Base-by-base conservation (phyloP, 169 alveolate species). In the Cryptosporidium xiaoi region DNA sequence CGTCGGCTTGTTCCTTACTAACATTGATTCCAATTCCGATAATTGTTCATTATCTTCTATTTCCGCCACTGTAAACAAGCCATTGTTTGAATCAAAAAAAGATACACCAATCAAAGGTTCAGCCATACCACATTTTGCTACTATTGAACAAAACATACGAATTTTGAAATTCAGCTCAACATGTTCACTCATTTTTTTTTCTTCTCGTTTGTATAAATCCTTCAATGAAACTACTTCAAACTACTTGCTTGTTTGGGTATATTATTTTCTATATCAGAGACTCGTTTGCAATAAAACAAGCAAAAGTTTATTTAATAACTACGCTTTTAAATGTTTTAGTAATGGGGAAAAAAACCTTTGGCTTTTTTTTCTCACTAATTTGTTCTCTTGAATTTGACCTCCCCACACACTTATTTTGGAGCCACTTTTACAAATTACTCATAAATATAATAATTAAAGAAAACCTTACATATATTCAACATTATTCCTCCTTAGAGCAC, bases 41-140 rank as follows among this genome's bases (percentile, higher is more conserved):
- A 77, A 62, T 40, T 77, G 87, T 3, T 77, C 87, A 62, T 77
- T 77, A 60, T 77, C 87, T 24, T 56, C 60, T 44, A 77, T 56
- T 34, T 36, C 66, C 2, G 65, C 24, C 27, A 77, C 77, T 13
- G 71, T 36, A 13, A 77, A 56, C 27, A 31, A 12, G 13, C 87
- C 87, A 44, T 27, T 60, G 16, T 27, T 77, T 44, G 36, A 18
- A 20, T 55, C 60, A 60, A 77, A 77, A 60, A 77, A 20, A 24
- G 65, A 60, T 34, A 77, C 34, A n/a, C 87, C 87, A 24, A 62
- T 58, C 6, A 34, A 34, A 33, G 87, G 87, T 16, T 44, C 87
- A 2, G 71, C 24, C 27, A 77, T 60, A 3, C 65, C 64, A 40
- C n/a, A 36, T 27, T 62, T 77, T n/a, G 51, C 40, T 1, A 62